Evolutionary conservation across 2,329 filamentous ascomycete species (phyloP).

Genomic region (Alternaria sp.): DNA sequence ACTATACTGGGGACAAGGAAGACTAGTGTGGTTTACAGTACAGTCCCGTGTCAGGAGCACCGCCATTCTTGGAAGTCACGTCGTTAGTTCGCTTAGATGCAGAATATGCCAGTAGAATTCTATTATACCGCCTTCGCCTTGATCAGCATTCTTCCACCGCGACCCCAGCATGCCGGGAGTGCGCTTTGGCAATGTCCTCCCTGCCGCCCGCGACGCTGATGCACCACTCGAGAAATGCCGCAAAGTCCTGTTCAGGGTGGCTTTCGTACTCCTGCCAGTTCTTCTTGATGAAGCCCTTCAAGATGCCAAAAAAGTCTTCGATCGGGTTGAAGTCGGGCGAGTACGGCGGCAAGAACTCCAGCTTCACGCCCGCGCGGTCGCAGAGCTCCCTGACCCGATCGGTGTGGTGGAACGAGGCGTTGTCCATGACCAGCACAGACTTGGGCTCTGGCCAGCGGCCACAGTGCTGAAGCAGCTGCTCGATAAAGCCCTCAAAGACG

Average conservation of each 20-base stretch:
- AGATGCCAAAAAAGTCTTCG: constrained; percentile 49
- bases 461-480: constrained; percentile 20
- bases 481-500: constrained; percentile 20
- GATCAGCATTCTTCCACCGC: constrained; percentile 9
- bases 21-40: too few species aligned
- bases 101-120: too few species aligned
- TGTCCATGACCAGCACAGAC: too few species aligned
- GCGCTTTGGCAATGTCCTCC: constrained; percentile 30
- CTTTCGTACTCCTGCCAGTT: too few species aligned
- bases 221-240: constrained; percentile 38
- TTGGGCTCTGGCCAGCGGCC: constrained; percentile 13
- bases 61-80: too few species aligned
- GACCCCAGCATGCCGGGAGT: constrained; percentile 36
- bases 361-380: constrained; percentile 41
- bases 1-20: constrained; percentile 17
- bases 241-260: constrained; percentile 36
- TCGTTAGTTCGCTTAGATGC: too few species aligned
- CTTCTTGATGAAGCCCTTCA: constrained; percentile 47
- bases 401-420: constrained; percentile 21
- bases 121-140: too few species aligned
- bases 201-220: constrained; percentile 33
- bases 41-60: too few species aligned
- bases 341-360: constrained; percentile 49
- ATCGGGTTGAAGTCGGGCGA: constrained; percentile 51
- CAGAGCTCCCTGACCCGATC: constrained; percentile 43